Base-by-base conservation (phyloP, 106 monocot species). In the Alisma plantagoaquatica region DNA sequence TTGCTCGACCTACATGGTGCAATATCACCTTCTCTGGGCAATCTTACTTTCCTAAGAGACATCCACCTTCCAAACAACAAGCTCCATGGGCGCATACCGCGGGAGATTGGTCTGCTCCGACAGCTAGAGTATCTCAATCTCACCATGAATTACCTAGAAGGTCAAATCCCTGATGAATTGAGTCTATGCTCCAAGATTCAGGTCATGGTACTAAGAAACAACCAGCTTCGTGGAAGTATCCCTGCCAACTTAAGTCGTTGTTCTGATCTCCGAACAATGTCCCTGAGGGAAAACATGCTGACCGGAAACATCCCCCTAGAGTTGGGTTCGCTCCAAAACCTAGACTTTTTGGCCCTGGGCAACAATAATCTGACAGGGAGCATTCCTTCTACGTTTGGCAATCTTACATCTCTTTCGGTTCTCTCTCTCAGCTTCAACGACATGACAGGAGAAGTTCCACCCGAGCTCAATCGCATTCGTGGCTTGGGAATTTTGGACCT, bases 401-500 rank as follows among this genome's bases (percentile, higher is more conserved):
- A 50, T 25, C 31, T 48, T 11, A 33, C 61, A 7, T n/a, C 3
- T 2, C 47, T 62, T 2, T 4, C 32, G 8, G 1, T 4, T 10
- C 49, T 62, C 21, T 25, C 11, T 19, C 22, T 62, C 2, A 33
- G 25, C 10, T 5, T 14, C 1, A 69, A 69, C 60, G 21, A 31
- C 14, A 31, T 69, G 27, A 33, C 49, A 0, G 68, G 68, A 24
- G 31, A 31, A 29, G 53, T 69, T 17, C 60, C 68, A 9, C 6
- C 26, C 0, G 43, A 52, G 52, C 16, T 69, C 7, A 42, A 53
- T 22, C 2, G 11, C 20, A 9, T 20, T 10, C 1, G n/a, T 2
- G 31, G 25, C 29, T 15, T 69, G 5, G 0, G 18, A n/a, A 15
- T 60, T 29, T 11, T 69, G 12, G 43, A 69, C 30, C 30, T 59